These are phyloP conservation scores for Magnaporthiopsis rhizophila DNA, from an alignment of 2,329 filamentous ascomycete species.

Conservation along the genomic window DNA sequence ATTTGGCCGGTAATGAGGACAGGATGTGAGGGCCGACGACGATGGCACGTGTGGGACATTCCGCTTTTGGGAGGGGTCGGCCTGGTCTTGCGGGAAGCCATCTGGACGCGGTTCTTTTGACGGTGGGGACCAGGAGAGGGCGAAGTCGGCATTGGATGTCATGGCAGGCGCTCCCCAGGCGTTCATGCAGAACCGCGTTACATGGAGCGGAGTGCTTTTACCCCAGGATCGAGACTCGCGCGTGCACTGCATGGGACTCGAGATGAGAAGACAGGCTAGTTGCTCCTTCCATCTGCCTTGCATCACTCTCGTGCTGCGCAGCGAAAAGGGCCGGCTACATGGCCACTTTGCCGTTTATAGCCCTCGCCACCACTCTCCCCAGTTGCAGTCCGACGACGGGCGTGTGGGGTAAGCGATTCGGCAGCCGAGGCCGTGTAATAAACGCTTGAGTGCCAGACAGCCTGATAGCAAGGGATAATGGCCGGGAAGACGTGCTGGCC, in stretches of 20 bases:
- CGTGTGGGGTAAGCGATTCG: background rate
- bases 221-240: background rate
- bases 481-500: background rate
- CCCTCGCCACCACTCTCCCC: background rate
- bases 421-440: background rate
- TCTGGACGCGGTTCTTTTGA: background rate
- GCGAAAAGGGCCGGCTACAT: background rate
- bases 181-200: background rate
- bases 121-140: background rate
- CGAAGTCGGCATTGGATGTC: background rate
- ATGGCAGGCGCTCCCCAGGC: background rate
- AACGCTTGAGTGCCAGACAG: background rate
- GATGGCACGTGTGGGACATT: background rate
- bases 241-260: too few species aligned
- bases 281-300: background rate
- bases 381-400: background rate
- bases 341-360: constrained; percentile 3
- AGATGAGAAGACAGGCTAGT: background rate
- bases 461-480: background rate
- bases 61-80: background rate
- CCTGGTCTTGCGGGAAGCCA: too few species aligned
- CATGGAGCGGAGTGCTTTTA: background rate
- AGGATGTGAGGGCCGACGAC: background rate
- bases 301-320: background rate
- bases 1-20: background rate